Percentiles rank a stretch among this genome's conserved stretches.
phyloP scores from a whole-genome alignment of 805 yeast species.

The Debaryomyces hansenii region DNA sequence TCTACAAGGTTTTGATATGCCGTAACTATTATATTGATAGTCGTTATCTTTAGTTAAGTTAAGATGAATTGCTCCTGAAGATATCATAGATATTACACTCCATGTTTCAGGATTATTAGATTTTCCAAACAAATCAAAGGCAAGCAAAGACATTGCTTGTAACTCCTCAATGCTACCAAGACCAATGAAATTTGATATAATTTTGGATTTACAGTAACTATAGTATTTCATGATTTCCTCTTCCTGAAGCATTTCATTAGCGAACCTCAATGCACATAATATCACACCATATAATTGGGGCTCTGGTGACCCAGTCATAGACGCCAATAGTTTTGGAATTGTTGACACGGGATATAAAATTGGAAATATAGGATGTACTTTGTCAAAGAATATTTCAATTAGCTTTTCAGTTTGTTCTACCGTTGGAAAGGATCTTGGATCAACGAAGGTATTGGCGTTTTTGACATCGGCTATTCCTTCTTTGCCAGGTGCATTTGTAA shows the following conservation, averaged over 20 bases:
- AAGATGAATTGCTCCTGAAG: slow-evolving; percentile 15
- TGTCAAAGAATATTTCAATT: slow-evolving; percentile 11
- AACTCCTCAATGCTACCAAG: slow-evolving; percentile 11
- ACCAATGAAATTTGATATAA: slow-evolving; percentile 12
- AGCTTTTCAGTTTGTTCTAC: slow-evolving; percentile 4
- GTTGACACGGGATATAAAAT: slow-evolving; percentile 10
- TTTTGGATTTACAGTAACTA: slow-evolving; percentile 5
- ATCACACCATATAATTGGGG: slow-evolving; percentile 9
- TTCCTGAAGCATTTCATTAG: not conserved
- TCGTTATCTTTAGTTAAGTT: slow-evolving; percentile 7
- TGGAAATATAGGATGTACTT: slow-evolving; percentile 13
- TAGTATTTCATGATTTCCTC: slow-evolving; percentile 8
- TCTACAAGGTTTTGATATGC: too few relatives aligned
- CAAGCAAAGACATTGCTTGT: slow-evolving; percentile 13
- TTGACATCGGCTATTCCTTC: too few relatives aligned
- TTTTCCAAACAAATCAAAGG: slow-evolving; percentile 11
- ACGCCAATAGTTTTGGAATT: slow-evolving; percentile 5
- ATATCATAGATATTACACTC: slow-evolving; percentile 15
- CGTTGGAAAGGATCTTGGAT: slow-evolving; percentile 4
- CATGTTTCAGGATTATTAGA: slow-evolving; percentile 14
- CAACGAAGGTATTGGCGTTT: too few relatives aligned
- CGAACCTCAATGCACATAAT: slow-evolving; percentile 7
- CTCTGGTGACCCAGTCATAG: slow-evolving; percentile 2
- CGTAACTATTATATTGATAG: not conserved
- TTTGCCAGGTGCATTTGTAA: too few relatives aligned